These are phyloP conservation scores for Cyberlindnera suaveolens DNA, from an alignment of 805 yeast species.

Conservation along the genomic window DNA sequence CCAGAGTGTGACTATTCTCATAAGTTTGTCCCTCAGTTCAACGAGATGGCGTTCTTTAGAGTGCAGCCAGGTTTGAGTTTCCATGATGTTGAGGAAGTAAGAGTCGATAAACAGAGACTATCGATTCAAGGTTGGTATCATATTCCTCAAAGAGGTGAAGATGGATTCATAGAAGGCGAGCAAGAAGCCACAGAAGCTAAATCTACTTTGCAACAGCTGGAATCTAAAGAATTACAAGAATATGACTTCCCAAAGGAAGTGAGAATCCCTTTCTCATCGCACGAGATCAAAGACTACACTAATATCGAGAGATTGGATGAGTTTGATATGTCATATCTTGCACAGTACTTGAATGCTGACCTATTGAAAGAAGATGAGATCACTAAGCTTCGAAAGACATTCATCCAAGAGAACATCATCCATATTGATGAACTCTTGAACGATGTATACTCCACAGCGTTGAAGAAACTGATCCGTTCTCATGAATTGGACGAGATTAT, in stretches of 20 bases:
- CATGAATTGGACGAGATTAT: slow-evolving; percentile 56
- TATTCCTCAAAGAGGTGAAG: slow-evolving; percentile 90
- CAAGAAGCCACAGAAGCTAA: slow-evolving; percentile 70
- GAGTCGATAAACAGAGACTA: slow-evolving; percentile 82
- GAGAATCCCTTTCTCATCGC: slow-evolving; percentile 36
- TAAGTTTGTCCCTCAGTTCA: slow-evolving; percentile 84
- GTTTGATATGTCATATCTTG: slow-evolving; percentile 44
- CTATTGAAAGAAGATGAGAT: slow-evolving; percentile 38
- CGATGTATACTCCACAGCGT: slow-evolving; percentile 39
- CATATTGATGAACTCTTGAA: slow-evolving; percentile 62
- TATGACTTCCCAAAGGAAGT: slow-evolving; percentile 73
- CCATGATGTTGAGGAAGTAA: slow-evolving; percentile 97
- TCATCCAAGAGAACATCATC: slow-evolving; percentile 62
- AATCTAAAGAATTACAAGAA: slow-evolving; percentile 68
- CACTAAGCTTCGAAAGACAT: slow-evolving; percentile 39
- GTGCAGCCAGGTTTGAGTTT: slow-evolving; percentile 95
- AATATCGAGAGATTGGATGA: slow-evolving; percentile 21
- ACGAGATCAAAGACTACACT: slow-evolving; percentile 30
- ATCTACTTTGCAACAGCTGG: slow-evolving; percentile 74
- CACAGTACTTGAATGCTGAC: slow-evolving; percentile 48
- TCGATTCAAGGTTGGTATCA: slow-evolving; percentile 99
- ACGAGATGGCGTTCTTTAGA: slow-evolving; percentile 91
- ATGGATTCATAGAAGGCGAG: slow-evolving; percentile 77
- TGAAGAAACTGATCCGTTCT: slow-evolving; percentile 44
- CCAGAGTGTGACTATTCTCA: slow-evolving; percentile 72